phyloP scores from a whole-genome alignment of 2,329 filamentous ascomycete species.

The Raffaelea albimanens region DNA sequence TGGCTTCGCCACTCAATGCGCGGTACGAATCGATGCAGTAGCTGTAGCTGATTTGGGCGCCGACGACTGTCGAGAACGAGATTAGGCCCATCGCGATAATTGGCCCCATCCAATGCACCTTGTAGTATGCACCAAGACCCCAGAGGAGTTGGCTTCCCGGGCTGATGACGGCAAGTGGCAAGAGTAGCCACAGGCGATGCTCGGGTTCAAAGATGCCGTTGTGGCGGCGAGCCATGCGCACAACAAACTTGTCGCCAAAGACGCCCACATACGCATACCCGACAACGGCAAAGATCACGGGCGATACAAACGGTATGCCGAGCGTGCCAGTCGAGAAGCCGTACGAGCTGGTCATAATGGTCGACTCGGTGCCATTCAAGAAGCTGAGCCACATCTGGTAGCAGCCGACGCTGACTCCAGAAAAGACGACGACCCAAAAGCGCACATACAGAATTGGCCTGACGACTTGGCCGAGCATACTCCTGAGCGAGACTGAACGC shows the following conservation, averaged over 20 bases:
- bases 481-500: too few relatives aligned
- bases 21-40: constrained; percentile 31
- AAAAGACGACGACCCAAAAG: constrained; percentile 4
- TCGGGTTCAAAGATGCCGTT: constrained; percentile 24
- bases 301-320: constrained; percentile 8
- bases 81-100: constrained; percentile 30
- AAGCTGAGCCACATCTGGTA: constrained; percentile 15
- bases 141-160: constrained; percentile 31
- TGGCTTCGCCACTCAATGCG: constrained; percentile 15
- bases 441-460: not conserved
- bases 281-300: too few relatives aligned
- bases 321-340: constrained; percentile 12
- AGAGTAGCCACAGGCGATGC: constrained; percentile 17
- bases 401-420: constrained; percentile 15
- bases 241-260: not conserved
- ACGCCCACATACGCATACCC: too few relatives aligned
- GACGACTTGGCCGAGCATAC: constrained; percentile 4
- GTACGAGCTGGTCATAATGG: constrained; percentile 10
- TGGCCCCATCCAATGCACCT: constrained; percentile 30
- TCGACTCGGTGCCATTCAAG: constrained; percentile 13
- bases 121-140: constrained; percentile 33
- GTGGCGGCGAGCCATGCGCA: constrained; percentile 26
- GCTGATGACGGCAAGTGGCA: constrained; percentile 17
- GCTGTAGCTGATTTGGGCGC: constrained; percentile 26
- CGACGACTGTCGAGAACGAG: constrained; percentile 28